phyloP scores from a whole-genome alignment of 2,329 filamentous ascomycete species.

The Metarhizium robertsii region DNA sequence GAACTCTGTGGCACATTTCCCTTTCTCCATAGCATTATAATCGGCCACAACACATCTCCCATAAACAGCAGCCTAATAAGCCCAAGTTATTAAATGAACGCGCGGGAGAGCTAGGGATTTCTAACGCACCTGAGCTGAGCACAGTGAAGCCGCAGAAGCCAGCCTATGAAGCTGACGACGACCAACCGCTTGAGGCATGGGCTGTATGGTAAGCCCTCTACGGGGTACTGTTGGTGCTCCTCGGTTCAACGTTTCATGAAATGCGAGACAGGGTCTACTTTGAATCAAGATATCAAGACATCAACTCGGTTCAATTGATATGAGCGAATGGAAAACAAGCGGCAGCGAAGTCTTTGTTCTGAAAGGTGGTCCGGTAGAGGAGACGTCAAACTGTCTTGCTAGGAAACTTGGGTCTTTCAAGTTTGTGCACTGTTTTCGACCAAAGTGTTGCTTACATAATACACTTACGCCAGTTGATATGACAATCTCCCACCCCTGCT shows the following conservation, averaged over 20 bases:
- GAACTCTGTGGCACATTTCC: constrained; percentile 84
- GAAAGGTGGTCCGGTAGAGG: no score
- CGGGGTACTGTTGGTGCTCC: constrained; percentile 11
- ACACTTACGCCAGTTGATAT: not conserved
- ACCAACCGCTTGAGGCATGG: constrained; percentile 7
- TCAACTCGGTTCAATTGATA: no score
- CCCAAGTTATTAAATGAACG: not conserved
- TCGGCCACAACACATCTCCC: constrained; percentile 87
- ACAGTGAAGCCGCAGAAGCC: constrained; percentile 44
- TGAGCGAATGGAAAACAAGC: no score
- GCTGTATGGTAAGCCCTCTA: not conserved
- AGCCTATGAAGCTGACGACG: constrained; percentile 45
- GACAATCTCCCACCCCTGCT: no score
- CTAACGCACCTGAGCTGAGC: constrained; percentile 40
- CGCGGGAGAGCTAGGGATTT: not conserved
- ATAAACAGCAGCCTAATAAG: constrained; percentile 64
- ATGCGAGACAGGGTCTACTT: no score
- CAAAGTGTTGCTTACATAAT: not conserved
- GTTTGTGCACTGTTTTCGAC: not conserved
- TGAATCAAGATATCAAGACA: no score
- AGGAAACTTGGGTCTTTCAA: no score
- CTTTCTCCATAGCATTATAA: constrained; percentile 82
- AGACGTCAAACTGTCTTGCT: no score
- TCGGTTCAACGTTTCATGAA: not conserved
- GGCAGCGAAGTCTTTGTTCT: no score